A percentile compares a stretch with the other conserved stretches of the same genome.
These are phyloP conservation scores for Pseudoscleropodium purum DNA, from an alignment of 225 moss, liverwort and hornwort species.

Conservation along the genomic window DNA sequence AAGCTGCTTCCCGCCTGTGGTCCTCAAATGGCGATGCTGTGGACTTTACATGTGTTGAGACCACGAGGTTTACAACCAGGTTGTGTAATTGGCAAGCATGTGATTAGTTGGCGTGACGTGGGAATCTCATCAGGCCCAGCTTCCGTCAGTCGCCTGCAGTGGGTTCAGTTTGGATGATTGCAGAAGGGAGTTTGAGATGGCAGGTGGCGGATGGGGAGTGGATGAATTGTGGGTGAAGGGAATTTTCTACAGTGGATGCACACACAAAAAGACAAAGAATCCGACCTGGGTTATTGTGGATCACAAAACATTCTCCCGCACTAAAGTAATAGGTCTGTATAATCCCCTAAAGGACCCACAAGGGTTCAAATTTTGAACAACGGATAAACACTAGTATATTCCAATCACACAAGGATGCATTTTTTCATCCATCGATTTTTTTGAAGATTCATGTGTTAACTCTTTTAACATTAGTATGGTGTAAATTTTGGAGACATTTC, in stretches of 20 bases:
- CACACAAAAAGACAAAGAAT: not conserved
- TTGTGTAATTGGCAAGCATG: not conserved
- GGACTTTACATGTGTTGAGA: not conserved
- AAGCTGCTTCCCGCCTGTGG: not conserved
- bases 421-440: not conserved
- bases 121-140: not conserved
- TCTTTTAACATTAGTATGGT: not conserved
- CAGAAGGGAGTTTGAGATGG: not conserved
- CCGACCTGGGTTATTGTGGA: not conserved
- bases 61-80: not conserved
- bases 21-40: not conserved
- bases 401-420: not conserved
- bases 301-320: not conserved
- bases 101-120: not conserved
- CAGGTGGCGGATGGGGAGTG: not conserved
- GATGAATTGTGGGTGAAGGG: not conserved
- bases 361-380: not conserved
- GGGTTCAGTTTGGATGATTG: not conserved
- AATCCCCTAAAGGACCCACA: rapidly evolving
- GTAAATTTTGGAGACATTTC: not conserved
- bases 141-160: not conserved
- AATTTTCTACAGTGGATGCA: not conserved
- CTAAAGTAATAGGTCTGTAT: no score
- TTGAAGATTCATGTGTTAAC: not conserved
- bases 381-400: not conserved